These are phyloP conservation scores for Diaporthe capsici DNA, from an alignment of 2,329 filamentous ascomycete species.

Conservation along the genomic window DNA sequence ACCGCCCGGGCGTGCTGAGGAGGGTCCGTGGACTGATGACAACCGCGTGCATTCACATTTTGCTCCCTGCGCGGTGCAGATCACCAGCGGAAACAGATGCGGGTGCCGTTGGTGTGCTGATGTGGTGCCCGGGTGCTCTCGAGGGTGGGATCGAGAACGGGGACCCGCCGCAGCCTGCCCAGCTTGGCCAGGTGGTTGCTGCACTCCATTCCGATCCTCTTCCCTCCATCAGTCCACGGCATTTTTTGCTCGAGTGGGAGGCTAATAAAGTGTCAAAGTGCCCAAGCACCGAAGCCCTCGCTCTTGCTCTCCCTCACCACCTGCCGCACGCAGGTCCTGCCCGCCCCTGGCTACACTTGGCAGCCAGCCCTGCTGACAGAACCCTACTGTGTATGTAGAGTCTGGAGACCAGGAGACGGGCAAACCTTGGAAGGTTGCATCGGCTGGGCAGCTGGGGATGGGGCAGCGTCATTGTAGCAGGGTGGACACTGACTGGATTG, in stretches of 20 bases:
- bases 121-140: background rate
- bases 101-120: slow-evolving; percentile 7
- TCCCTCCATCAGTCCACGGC: slow-evolving; percentile 1
- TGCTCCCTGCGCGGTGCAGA: slow-evolving; percentile 8
- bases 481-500: slow-evolving; percentile 18
- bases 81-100: slow-evolving; percentile 25
- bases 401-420: background rate
- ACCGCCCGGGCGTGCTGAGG: slow-evolving; percentile 15
- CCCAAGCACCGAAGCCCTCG: background rate
- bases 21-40: slow-evolving; percentile 28
- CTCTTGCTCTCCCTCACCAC: background rate
- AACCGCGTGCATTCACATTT: slow-evolving; percentile 31
- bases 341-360: background rate
- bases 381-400: background rate
- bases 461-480: slow-evolving; percentile 20
- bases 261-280: background rate
- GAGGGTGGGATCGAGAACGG: slow-evolving; percentile 4
- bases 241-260: background rate
- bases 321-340: slow-evolving; percentile 5
- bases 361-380: slow-evolving; percentile 1
- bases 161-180: background rate
- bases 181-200: slow-evolving; percentile 1
- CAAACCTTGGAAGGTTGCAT: slow-evolving; percentile 24
- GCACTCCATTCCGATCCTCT: slow-evolving; percentile 1
- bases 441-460: background rate